phyloP scores from a whole-genome alignment of 1,139 yeast genomes.

The Protomyces pachydermus region DNA sequence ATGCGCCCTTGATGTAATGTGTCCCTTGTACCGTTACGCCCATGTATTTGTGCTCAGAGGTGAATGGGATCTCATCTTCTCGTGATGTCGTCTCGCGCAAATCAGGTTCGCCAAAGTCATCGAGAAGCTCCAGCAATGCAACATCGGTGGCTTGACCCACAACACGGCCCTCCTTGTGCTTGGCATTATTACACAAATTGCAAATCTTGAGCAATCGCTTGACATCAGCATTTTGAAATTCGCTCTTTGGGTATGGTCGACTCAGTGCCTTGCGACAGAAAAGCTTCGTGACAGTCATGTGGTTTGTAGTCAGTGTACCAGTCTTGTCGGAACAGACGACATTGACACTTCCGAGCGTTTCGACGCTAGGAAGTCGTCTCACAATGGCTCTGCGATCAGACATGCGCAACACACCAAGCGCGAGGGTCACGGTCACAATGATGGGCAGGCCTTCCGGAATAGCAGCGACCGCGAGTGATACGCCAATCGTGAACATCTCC shows the following conservation, averaged over 20 bases:
- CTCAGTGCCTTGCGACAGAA: conserved; percentile 68
- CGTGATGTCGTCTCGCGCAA: conserved; percentile 43
- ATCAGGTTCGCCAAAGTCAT: conserved; percentile 59
- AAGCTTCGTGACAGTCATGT: conserved; percentile 81
- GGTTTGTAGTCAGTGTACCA: conserved; percentile 90
- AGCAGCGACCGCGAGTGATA: conserved; percentile 94
- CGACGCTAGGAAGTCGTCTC: conserved; percentile 87
- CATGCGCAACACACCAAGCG: conserved; percentile 92
- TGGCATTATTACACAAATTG: conserved; percentile 73
- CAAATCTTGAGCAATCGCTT: conserved; percentile 45
- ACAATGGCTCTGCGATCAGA: conserved; percentile 90
- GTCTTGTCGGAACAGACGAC: conserved; percentile 94
- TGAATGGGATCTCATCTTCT: conserved; percentile 72
- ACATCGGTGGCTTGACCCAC: conserved; percentile 94
- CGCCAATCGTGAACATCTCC: conserved; percentile 95
- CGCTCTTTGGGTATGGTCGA: conserved; percentile 20
- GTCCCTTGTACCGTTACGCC: conserved; percentile 69
- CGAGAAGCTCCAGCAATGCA: conserved; percentile 72
- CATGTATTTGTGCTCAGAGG: conserved; percentile 81
- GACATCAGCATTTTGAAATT: conserved; percentile 16
- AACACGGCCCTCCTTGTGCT: conserved; percentile 44
- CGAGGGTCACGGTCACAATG: conserved; percentile 91
- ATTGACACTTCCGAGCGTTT: conserved; percentile 90
- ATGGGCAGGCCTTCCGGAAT: conserved; percentile 97
- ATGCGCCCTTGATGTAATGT: conserved; percentile 83